phyloP scores from a whole-genome alignment of 768 basidiomycete genomes.

The Russula sp. region DNA sequence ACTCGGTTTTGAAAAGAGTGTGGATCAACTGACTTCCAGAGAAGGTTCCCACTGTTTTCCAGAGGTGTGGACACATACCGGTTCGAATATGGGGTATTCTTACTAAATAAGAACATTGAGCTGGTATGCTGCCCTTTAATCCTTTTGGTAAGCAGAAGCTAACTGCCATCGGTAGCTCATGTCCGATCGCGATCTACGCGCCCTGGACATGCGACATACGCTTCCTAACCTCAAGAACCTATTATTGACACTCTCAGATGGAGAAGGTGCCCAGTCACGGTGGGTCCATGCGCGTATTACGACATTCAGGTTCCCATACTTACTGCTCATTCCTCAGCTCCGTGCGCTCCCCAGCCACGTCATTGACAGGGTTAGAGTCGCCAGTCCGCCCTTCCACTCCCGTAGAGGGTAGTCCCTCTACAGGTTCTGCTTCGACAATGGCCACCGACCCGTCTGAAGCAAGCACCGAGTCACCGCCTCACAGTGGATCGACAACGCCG shows the following conservation, averaged over 20 bases:
- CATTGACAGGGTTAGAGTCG: constrained; percentile 13
- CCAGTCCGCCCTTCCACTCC: constrained; percentile 8
- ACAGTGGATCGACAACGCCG: constrained; percentile 56
- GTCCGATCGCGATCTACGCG: constrained; percentile 81
- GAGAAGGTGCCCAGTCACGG: constrained; percentile 46
- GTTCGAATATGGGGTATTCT: constrained; percentile 95
- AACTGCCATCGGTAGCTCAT: constrained; percentile 55
- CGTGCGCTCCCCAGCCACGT: not conserved
- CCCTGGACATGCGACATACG: constrained; percentile 92
- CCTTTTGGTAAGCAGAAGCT: constrained; percentile 3
- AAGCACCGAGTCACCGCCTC: constrained; percentile 38
- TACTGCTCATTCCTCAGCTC: not conserved
- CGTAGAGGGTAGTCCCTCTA: not conserved
- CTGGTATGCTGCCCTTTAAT: constrained; percentile 47
- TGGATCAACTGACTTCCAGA: not conserved
- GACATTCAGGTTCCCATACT: not conserved
- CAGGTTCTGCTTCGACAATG: constrained; percentile 1
- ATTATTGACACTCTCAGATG: constrained; percentile 76
- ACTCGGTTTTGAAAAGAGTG: not conserved
- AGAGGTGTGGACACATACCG: constrained; percentile 94
- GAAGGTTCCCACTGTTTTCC: constrained; percentile 91
- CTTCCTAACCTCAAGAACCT: constrained; percentile 95
- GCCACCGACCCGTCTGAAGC: constrained; percentile 29
- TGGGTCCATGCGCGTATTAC: constrained; percentile 31
- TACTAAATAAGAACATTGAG: constrained; percentile 97